phyloP scores from a whole-genome alignment of 139 green algal species.

The Chlamydomonas sphaeroides region DNA sequence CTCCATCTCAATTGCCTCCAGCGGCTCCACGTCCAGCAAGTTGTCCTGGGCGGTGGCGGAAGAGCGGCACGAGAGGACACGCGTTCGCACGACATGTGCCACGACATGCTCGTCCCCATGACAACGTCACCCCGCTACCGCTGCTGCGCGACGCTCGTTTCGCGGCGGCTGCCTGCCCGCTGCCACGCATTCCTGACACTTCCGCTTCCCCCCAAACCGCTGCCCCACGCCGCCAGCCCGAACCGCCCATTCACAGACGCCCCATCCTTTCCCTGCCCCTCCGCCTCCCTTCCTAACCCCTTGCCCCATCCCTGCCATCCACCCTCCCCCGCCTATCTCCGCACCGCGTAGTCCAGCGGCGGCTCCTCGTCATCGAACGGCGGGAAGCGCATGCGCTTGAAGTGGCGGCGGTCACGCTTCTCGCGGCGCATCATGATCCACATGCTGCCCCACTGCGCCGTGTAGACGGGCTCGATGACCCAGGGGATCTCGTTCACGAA shows the following conservation, averaged over 20 bases:
- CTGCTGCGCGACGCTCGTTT: no score
- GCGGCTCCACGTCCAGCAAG: conserved; percentile 82
- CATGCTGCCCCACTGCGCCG: conserved; percentile 99
- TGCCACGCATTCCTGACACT: no score
- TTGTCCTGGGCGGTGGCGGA: conserved; percentile 57
- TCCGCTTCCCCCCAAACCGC: no score
- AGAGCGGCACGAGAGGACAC: no score
- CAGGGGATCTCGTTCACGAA: conserved; percentile 98
- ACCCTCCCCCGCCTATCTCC: background rate
- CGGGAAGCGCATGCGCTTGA: conserved; percentile 99
- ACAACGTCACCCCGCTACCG: no score
- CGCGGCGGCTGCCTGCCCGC: no score
- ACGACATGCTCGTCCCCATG: no score
- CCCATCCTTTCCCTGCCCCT: no score
- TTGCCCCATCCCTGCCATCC: background rate
- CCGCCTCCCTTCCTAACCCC: no score
- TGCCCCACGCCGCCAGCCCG: no score
- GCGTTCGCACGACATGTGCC: no score
- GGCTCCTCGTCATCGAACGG: conserved; percentile 99
- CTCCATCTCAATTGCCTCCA: conserved; percentile 98
- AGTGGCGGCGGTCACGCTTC: conserved; percentile 98
- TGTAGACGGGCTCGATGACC: conserved; percentile 98
- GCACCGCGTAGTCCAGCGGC: conserved; percentile 97
- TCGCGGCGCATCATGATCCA: conserved; percentile 99
- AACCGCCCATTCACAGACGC: no score